These are phyloP conservation scores for Tylopilus felleus DNA, from an alignment of 768 basidiomycete genomes.

Conservation along the genomic window DNA sequence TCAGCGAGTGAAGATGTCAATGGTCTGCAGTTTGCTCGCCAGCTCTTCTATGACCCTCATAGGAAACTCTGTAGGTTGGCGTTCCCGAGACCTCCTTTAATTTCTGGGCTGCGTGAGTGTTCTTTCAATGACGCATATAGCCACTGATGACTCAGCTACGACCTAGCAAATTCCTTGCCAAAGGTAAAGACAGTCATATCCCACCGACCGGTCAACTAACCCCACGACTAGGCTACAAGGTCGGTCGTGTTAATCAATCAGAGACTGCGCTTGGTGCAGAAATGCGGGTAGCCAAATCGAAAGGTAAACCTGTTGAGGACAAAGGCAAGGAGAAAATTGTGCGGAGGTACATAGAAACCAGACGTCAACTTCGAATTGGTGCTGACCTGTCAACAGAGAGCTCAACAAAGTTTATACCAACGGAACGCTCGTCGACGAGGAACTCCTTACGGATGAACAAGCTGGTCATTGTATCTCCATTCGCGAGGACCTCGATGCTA, in stretches of 20 bases:
- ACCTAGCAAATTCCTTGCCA: conserved; percentile 74
- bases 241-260: conserved; percentile 94
- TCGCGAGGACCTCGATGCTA: conserved; percentile 48
- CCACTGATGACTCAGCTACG: conserved; percentile 1
- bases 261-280: conserved; percentile 97
- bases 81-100: conserved; percentile 94
- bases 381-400: conserved; percentile 48
- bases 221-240: conserved; percentile 67
- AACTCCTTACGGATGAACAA: conserved; percentile 87
- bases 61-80: conserved; percentile 59
- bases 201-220: background rate
- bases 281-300: conserved; percentile 80
- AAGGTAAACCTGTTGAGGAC: conserved; percentile 42
- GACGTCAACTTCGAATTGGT: background rate
- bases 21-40: conserved; percentile 52
- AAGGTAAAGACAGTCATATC: conserved; percentile 27
- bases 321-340: conserved; percentile 85
- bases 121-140: background rate
- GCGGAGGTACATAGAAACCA: conserved; percentile 47
- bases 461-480: conserved; percentile 94
- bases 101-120: conserved; percentile 81
- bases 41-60: background rate
- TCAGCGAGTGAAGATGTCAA: conserved; percentile 95
- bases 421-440: conserved; percentile 90
- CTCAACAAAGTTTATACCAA: conserved; percentile 95